Evolutionary conservation across 257 asterid genomes (phyloP), one percentile per base, ranked within the genome.

Genomic region (Nicotiana noctiflora): DNA sequence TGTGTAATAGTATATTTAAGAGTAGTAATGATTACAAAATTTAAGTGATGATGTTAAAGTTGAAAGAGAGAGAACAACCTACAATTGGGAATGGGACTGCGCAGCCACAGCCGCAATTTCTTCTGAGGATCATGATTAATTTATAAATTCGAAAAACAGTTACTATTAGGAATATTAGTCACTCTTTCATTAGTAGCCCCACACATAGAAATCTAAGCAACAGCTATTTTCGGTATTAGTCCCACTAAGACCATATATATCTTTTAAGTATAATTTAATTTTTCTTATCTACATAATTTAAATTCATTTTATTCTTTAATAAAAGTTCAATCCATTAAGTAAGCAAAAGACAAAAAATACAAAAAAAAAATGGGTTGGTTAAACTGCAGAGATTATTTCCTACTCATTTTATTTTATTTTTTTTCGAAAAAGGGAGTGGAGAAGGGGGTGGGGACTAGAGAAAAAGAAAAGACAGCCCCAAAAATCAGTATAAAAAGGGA

Each of bases 61-160:
- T 23, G 60, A 51, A 51, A 55, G 60, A 55, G 21, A 55, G 17
- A 55, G 19, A 55, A 55, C 60, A 55, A 55, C 60, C 21, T 55
- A 55, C 60, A 55, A 55, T 55, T 14, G 60, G 21, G 60, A 55
- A 13, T 55, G 60, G 60, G 80, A 74, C 82, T 77, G 89, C 90
- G 94, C 94, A 90, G 94, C 88, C 93, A 87, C 86, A 85, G 97
- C 97, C 96, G 96, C 96, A 94, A 88, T 88, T 86, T 91, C 80
- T 78, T 51, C 77, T 79, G 27, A 81, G 83, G 68, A 80, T 68
- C 64, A 80, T 85, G 52, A 82, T 81, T 81, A 81, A 46, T 49
- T 25, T 25, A 6, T 49, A 6, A 49, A 13, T 49, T 25, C 8
- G 15, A 21, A 44, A 34, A 12, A 21, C 56, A 51, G 56, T 13